Conservation (phyloP, 2,329 filamentous ascomycete genomes). For the Talaromyces sp. region DNA sequence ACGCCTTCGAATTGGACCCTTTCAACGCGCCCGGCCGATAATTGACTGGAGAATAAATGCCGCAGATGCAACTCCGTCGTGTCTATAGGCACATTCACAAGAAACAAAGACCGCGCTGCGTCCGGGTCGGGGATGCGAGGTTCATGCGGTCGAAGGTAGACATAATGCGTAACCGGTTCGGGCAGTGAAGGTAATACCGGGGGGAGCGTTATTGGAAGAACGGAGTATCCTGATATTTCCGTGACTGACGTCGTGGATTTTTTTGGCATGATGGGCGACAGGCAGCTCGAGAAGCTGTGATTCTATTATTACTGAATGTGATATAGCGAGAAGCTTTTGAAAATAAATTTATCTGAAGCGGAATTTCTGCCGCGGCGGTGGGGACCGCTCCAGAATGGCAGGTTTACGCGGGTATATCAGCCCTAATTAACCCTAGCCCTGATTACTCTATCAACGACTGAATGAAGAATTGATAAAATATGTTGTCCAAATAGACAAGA, state of each 20-base stretch:
- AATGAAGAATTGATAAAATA: not conserved
- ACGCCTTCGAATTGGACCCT: conserved; percentile 66
- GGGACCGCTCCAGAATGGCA: not conserved
- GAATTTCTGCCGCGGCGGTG: conserved; percentile 7
- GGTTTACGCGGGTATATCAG: not conserved
- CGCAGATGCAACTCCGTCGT: conserved; percentile 74
- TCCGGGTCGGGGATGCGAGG: conserved; percentile 72
- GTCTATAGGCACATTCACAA: conserved; percentile 86
- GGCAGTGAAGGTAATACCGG: conserved; percentile 59
- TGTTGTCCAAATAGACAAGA: too few species aligned
- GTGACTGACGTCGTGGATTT: conserved; percentile 17
- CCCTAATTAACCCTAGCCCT: not conserved
- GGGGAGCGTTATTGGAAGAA: conserved; percentile 67
- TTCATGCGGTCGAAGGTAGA: conserved; percentile 80
- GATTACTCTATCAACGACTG: not conserved
- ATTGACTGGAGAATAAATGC: conserved; percentile 67
- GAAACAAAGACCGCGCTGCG: conserved; percentile 76
- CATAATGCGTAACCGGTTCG: conserved; percentile 66
- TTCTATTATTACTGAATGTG: not conserved
- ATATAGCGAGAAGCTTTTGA: not conserved
- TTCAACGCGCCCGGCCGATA: conserved; percentile 77
- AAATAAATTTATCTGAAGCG: conserved; percentile 12
- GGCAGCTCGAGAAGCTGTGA: not conserved
- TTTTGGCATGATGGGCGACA: conserved; percentile 35
- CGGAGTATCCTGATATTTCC: conserved; percentile 59